Evolutionary conservation across 148 eudicot species (phyloP).

Genomic region (Beta vulgaris): DNA sequence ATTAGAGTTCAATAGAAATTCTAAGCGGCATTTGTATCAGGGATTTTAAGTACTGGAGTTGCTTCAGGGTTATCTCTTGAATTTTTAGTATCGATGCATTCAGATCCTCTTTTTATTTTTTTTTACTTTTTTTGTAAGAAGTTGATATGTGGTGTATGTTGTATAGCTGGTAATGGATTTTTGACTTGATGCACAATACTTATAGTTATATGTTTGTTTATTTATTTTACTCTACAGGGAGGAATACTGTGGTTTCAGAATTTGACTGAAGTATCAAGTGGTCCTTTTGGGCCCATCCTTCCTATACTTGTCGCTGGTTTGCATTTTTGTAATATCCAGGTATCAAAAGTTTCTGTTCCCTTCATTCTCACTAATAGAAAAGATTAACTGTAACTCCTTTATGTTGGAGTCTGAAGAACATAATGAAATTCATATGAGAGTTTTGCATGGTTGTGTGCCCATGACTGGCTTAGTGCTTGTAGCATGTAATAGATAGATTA

Average conservation of each 20-base stretch:
- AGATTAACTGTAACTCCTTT: background rate
- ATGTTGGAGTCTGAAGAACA: background rate
- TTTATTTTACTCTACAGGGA: slow-evolving; percentile 85
- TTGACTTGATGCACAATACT: background rate
- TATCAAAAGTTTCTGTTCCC: slow-evolving; percentile 21
- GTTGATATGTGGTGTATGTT: background rate
- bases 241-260: slow-evolving; percentile 88
- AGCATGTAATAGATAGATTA: background rate
- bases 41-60: background rate
- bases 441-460: background rate
- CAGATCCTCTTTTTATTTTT: background rate
- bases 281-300: slow-evolving; percentile 58
- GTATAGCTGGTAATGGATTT: background rate
- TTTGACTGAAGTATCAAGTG: slow-evolving; percentile 68
- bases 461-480: background rate
- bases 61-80: background rate
- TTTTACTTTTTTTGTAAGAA: background rate
- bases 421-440: background rate
- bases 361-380: background rate
- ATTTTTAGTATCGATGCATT: background rate
- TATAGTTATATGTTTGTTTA: slow-evolving; percentile 5
- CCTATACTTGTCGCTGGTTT: slow-evolving; percentile 71
- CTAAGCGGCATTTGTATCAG: background rate
- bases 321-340: slow-evolving; percentile 79
- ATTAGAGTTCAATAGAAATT: background rate